These are phyloP conservation scores for Rhododendron mucronatum DNA, from an alignment of 148 eudicot species.

Conservation along the genomic window DNA sequence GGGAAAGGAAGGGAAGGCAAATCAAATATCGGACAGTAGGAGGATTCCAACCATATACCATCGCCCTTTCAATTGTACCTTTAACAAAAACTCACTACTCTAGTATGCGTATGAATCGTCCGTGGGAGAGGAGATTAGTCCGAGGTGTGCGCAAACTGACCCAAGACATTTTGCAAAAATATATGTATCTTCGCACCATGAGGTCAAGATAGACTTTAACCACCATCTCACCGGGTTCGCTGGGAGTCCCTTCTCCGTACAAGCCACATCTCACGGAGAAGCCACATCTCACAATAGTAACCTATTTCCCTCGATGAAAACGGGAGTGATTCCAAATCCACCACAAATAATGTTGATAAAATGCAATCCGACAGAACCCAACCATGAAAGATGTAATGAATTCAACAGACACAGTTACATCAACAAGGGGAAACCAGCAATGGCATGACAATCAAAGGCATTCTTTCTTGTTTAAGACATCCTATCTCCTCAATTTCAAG, in stretches of 20 bases:
- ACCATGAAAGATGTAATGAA: neutral
- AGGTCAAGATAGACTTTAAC: neutral
- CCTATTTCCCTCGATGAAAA: neutral
- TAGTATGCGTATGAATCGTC: too few species aligned
- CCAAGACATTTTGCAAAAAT: too few species aligned
- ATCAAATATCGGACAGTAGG: too few species aligned
- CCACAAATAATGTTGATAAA: neutral
- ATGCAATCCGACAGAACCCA: neutral
- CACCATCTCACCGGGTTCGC: neutral
- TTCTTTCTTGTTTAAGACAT: neutral
- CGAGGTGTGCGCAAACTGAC: too few species aligned
- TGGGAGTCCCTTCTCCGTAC: neutral
- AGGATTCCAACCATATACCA: too few species aligned
- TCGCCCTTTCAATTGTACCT: too few species aligned
- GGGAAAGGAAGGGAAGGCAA: too few species aligned
- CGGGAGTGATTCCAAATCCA: neutral
- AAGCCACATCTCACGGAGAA: neutral
- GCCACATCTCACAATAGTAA: neutral
- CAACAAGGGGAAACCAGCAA: neutral
- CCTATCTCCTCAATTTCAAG: neutral
- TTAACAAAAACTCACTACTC: too few species aligned
- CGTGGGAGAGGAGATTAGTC: too few species aligned
- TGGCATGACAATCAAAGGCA: neutral
- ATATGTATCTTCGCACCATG: too few species aligned
- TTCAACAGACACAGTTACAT: neutral